Evolutionary conservation across 305 asterid species (phyloP).

Genomic region (Coffea humblotiana): DNA sequence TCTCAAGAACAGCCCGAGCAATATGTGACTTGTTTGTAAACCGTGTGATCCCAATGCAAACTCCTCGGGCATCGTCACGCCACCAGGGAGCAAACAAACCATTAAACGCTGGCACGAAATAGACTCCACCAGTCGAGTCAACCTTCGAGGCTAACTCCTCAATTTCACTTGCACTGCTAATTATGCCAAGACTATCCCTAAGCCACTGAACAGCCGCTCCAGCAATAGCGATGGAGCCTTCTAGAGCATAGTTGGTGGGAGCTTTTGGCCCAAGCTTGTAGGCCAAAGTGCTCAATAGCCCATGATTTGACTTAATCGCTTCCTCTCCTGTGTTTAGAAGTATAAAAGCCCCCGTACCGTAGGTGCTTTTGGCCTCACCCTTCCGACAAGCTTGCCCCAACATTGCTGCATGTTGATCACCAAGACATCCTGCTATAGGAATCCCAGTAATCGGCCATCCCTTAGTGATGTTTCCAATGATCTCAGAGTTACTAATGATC

Average conservation of each 20-base stretch:
- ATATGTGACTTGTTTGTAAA: slow-evolving; percentile 89
- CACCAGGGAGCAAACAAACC: slow-evolving; percentile 99
- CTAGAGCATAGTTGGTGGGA: slow-evolving; percentile 79
- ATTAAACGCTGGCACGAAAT: slow-evolving; percentile 92
- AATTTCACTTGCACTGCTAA: slow-evolving; percentile 69
- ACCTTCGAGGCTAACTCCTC: slow-evolving; percentile 80
- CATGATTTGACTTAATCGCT: slow-evolving; percentile 62
- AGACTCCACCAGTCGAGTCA: slow-evolving; percentile 76
- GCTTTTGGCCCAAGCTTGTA: slow-evolving; percentile 88
- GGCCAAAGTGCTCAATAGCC: slow-evolving; percentile 78
- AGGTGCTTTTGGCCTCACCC: slow-evolving; percentile 96
- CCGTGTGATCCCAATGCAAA: slow-evolving; percentile 85
- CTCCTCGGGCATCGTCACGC: slow-evolving; percentile 96
- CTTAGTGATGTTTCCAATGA: slow-evolving; percentile 59
- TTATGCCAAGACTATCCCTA: slow-evolving; percentile 80
- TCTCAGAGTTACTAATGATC: slow-evolving; percentile 73
- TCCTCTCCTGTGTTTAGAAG: slow-evolving; percentile 82
- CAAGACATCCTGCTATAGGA: slow-evolving; percentile 89
- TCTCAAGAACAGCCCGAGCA: slow-evolving; percentile 93
- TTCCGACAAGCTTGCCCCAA: slow-evolving; percentile 79
- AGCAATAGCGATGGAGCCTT: slow-evolving; percentile 98
- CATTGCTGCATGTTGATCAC: slow-evolving; percentile 99
- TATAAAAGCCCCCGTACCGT: slow-evolving; percentile 92
- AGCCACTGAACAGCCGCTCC: slow-evolving; percentile 99
- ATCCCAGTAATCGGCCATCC: slow-evolving; percentile 87